Evolutionary conservation across 257 asterid species (phyloP), one percentile per base, ranked within the genome.

Genomic region (Capsicum baccatum): DNA sequence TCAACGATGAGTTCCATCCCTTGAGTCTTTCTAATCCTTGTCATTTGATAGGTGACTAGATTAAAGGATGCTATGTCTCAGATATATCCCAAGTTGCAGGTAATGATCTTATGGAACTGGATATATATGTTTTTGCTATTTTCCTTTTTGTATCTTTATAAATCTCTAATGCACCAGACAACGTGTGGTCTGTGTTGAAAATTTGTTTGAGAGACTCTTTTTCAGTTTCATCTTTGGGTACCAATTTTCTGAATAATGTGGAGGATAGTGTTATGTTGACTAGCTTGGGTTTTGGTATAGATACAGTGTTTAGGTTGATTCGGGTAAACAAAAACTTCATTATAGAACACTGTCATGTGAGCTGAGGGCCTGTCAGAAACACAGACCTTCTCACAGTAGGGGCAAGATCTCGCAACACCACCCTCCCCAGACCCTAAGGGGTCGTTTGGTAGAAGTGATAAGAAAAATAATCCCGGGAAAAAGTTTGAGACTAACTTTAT

Each of bases 31-130:
- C 44, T 37, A 66, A 62, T 79, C 60, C 62, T 82, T 64, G 26
- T 63, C 64, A 57, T 86, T 71, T 70, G 50, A 83, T 89, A 96
- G 98, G 99, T 92, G 21, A 87, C 93, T 83, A 93, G 92, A 87
- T 79, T 94, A 90, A 94, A 93, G 91, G 98, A 96, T 73, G 96
- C 95, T 59, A 96, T 94, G 99, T 91, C 97, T 55, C 90, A 90
- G 88, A 88, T 91, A 84, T 94, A 94, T 84, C 94, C 92, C 47
- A 92, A 96, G 92, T 85, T 96, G 79, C 98, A 96, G 98, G 99
- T 96, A 88, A 67, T 81, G 19, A 58, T 44, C 42, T 63, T 57
- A 16, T 42, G 39, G 62, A 80, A 35, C 42, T 59, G 74, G 44
- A 52, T 48, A 58, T 26, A 52, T 78, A 14, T 26, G 48, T 76